Evolutionary conservation across 306 rosid genomes (phyloP).

Genomic region (Trifolium pratense): DNA sequence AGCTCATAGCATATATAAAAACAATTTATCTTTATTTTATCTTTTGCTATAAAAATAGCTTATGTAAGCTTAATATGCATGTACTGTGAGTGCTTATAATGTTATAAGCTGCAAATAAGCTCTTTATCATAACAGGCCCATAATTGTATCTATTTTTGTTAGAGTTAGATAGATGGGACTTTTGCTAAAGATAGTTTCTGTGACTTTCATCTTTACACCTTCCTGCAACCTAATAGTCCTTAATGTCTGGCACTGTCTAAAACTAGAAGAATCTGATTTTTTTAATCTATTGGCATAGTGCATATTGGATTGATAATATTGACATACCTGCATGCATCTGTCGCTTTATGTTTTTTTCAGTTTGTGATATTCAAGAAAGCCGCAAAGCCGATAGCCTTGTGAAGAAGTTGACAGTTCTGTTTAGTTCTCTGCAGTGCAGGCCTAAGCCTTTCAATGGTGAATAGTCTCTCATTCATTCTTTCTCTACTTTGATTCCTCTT

Average conservation of each 20-base stretch:
- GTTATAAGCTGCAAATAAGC: too few species aligned
- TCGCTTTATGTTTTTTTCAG: constrained; percentile 10
- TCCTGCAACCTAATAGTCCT: background rate
- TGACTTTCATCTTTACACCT: background rate
- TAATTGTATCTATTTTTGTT: too few species aligned
- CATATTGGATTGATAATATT: background rate
- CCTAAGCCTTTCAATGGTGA: constrained; percentile 26
- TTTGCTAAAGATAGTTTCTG: background rate
- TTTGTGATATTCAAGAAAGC: constrained; percentile 21
- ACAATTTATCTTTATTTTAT: too few species aligned
- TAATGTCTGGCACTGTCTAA: background rate
- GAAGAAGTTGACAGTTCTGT: constrained; percentile 6
- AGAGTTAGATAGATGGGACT: background rate
- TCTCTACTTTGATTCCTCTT: constrained; percentile 1
- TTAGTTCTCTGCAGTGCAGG: constrained; percentile 11
- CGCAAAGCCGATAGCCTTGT: background rate
- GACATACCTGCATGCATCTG: background rate
- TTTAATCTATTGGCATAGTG: background rate
- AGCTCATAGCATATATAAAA: too few species aligned
- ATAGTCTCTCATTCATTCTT: background rate
- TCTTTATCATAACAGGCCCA: too few species aligned
- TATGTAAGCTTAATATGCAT: too few species aligned
- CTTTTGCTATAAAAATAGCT: too few species aligned
- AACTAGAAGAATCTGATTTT: background rate
- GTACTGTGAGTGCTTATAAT: too few species aligned